Base-by-base conservation (phyloP, 129 eudicot species). In the Lactuca saligna region DNA sequence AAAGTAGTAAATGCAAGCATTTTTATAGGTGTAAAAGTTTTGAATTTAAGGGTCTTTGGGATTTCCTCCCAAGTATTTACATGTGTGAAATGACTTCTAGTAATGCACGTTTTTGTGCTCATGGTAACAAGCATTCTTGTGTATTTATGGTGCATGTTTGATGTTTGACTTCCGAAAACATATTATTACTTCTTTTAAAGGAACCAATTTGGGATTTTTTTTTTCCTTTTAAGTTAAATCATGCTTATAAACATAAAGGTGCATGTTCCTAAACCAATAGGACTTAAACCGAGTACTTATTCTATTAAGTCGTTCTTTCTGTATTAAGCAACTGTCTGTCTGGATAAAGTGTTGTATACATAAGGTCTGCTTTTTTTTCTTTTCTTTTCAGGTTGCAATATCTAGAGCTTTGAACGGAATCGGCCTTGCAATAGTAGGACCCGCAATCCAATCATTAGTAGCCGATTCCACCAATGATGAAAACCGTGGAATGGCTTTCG, bases 391-490 rank as follows among this genome's bases (percentile, higher is more conserved):
- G 98, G 97, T 93, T 65, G 95, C 98, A 15, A 66, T 89, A 17
- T 89, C 98, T 14, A 73, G 98, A 80, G 97, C 81, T 31, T 66
- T 93, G 58, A 93, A 93, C 66, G 97, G 98, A 46, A 87, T 93
- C 29, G 98, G 98, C 38, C 95, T 93, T 46, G 98, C 98, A 25
- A 89, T 93, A 65, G 98, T 93, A 41, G 90, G 74, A 55, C 98
- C 98, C 13, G 96, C 97, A 5, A 89, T 93, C 70, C 98, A 89
- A 67, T 93, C 98, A 60, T 85, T 93, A 63, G 88, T 93, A 51
- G 98, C 98, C 13, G 98, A 93, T 72, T 84, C 92, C 38, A 93
- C 96, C 53, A 88, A 85, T 46, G 92, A 93, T 46, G 79, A 61
- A 75, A 79, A 78, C 68, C 95, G 98, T 49, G 98, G 98, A 7